Evolutionary conservation across 2,329 filamentous ascomycete genomes (phyloP).

Genomic region (Pseudogymnoascus sp.): DNA sequence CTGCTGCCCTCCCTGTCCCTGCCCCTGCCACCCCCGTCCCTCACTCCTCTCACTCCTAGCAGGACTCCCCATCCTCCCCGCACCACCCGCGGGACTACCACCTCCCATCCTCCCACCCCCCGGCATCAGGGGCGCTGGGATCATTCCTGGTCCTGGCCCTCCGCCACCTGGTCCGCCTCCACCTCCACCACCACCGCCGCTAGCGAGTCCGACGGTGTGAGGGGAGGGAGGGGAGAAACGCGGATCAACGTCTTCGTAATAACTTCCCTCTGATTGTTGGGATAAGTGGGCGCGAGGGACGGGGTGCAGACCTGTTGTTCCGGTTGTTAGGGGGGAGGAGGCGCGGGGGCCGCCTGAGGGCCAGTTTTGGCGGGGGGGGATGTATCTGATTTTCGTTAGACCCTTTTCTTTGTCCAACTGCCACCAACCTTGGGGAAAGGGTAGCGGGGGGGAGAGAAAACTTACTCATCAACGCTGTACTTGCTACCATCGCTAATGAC

Average conservation of each 20-base stretch:
- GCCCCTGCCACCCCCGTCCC: constrained; percentile 64
- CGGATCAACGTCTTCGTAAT: constrained; percentile 92
- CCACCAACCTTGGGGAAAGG: constrained; percentile 11
- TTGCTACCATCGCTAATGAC: constrained; percentile 59
- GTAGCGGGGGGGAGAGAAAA: constrained; percentile 14
- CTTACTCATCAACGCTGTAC: constrained; percentile 69
- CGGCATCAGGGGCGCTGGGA: constrained; percentile 27
- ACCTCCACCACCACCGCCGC: constrained; percentile 21
- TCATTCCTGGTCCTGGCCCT: constrained; percentile 3
- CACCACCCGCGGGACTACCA: background rate
- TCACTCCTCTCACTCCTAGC: constrained; percentile 70
- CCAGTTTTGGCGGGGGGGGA: constrained; percentile 50
- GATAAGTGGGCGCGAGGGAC: constrained; percentile 25
- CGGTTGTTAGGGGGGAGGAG: constrained; percentile 36
- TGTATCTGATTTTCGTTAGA: constrained; percentile 38
- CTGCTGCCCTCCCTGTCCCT: background rate
- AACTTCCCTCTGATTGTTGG: constrained; percentile 36
- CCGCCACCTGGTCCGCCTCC: no score
- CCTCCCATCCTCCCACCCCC: background rate
- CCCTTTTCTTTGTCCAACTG: background rate
- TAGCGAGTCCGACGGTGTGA: constrained; percentile 15
- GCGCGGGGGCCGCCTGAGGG: constrained; percentile 33
- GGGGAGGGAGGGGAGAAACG: constrained; percentile 55
- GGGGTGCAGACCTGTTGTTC: constrained; percentile 35
- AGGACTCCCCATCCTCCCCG: constrained; percentile 41